phyloP scores from a whole-genome alignment of 306 rosid genomes.

The Fragaria nilgerrensis region DNA sequence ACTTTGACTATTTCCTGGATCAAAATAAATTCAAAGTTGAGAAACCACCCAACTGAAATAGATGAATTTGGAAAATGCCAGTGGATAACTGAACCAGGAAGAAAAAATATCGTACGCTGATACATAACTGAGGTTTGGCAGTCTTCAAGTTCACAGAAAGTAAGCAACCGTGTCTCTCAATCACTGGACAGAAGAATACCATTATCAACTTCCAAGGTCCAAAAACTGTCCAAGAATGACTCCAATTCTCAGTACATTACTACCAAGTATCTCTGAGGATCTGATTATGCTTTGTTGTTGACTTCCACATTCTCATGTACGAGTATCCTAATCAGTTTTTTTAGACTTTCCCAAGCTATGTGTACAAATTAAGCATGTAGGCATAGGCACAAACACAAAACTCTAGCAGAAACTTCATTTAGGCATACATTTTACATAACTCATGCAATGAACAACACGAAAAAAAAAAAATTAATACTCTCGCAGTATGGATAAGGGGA shows the following conservation, averaged over 20 bases:
- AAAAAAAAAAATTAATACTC: neutral
- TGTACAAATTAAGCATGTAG: neutral
- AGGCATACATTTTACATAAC: neutral
- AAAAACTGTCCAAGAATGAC: conserved; percentile 1
- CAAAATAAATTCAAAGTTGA: conserved; percentile 17
- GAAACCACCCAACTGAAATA: conserved; percentile 17
- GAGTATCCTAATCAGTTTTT: neutral
- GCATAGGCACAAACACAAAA: neutral
- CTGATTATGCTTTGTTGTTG: conserved; percentile 9
- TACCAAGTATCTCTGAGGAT: neutral
- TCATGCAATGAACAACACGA: neutral
- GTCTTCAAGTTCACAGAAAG: conserved; percentile 19
- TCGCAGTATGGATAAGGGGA: neutral
- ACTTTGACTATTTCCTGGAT: conserved; percentile 22
- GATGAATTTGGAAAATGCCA: conserved; percentile 5
- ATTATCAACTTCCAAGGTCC: conserved; percentile 15
- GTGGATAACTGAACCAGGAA: conserved; percentile 15
- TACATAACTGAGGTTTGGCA: conserved; percentile 9
- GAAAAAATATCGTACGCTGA: conserved; percentile 11
- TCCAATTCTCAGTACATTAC: conserved; percentile 15
- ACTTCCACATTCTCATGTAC: neutral
- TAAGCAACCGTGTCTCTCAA: conserved; percentile 14
- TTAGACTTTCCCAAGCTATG: neutral
- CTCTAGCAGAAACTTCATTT: conserved; percentile 5
- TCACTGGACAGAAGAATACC: conserved; percentile 21